A percentile compares a stretch with the other conserved stretches of the same genome.
Conservation (phyloP, 371 early-diverging fungal genomes). For the Fennellomyces sp. region DNA sequence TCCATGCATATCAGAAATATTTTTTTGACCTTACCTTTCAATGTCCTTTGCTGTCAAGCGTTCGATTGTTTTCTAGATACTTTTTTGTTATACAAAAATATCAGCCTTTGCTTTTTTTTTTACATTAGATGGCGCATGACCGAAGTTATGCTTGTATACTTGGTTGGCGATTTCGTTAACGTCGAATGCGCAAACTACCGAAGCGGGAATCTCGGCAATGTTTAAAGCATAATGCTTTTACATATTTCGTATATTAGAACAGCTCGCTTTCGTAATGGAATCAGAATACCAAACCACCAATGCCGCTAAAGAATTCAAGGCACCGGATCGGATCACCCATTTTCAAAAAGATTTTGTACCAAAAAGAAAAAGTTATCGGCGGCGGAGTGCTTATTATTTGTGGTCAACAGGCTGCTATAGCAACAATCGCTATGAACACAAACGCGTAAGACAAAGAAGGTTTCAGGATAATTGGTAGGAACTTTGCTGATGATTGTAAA, state of each 20-base stretch:
- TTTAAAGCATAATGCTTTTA: slow-evolving; percentile 67
- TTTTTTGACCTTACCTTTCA: slow-evolving; percentile 42
- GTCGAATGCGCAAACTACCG: slow-evolving; percentile 67
- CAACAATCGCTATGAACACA: too few species aligned
- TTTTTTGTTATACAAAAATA: background rate
- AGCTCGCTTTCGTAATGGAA: too few species aligned
- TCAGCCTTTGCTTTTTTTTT: background rate
- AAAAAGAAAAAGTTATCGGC: background rate
- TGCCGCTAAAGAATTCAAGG: slow-evolving; percentile 80
- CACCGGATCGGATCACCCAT: slow-evolving; percentile 41
- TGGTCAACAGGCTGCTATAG: too few species aligned
- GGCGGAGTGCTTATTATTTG: background rate
- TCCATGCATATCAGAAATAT: too few species aligned
- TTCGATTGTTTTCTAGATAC: slow-evolving; percentile 64
- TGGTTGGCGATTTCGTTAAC: slow-evolving; percentile 75
- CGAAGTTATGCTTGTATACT: slow-evolving; percentile 69
- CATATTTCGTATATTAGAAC: too few species aligned
- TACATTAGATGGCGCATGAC: slow-evolving; percentile 57
- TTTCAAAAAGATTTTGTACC: background rate
- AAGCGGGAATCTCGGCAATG: slow-evolving; percentile 48
- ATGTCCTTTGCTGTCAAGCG: slow-evolving; percentile 60
- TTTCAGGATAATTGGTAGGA: too few species aligned
- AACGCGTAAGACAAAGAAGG: too few species aligned
- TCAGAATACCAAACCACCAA: slow-evolving; percentile 75
- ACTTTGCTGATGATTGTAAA: too few species aligned